Percentiles rank a stretch among this genome's conserved stretches.
phyloP scores from a whole-genome alignment of 2,329 filamentous ascomycete species.

The Taxawa tesnikishii region DNA sequence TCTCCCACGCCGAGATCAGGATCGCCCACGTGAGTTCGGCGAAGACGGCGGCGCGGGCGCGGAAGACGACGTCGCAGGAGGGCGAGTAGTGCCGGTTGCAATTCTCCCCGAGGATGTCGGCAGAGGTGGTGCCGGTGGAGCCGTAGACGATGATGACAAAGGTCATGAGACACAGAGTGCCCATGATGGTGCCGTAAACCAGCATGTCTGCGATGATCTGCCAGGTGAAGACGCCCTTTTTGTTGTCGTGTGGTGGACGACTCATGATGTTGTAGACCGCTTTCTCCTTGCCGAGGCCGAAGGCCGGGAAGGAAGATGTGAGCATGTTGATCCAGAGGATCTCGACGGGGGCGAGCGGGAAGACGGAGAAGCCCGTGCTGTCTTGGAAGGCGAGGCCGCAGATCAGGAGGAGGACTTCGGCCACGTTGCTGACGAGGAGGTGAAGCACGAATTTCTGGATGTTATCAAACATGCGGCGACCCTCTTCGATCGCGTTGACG shows the following conservation, averaged over 20 bases:
- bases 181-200: slow-evolving; percentile 69
- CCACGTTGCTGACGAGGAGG: slow-evolving; percentile 68
- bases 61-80: slow-evolving; percentile 52
- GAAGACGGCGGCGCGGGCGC: slow-evolving; percentile 61
- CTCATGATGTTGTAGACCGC: slow-evolving; percentile 67
- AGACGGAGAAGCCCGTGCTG: slow-evolving; percentile 55
- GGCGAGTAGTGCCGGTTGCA: slow-evolving; percentile 49
- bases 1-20: slow-evolving; percentile 68
- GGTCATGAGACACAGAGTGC: slow-evolving; percentile 47
- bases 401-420: slow-evolving; percentile 66
- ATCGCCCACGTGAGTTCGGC: slow-evolving; percentile 66
- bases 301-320: slow-evolving; percentile 76
- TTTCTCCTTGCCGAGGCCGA: slow-evolving; percentile 71
- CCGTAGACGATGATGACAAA: slow-evolving; percentile 55
- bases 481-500: slow-evolving; percentile 68
- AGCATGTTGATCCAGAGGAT: slow-evolving; percentile 95
- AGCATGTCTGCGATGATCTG: slow-evolving; percentile 71
- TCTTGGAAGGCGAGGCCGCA: slow-evolving; percentile 74
- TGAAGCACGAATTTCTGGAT: slow-evolving; percentile 79
- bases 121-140: slow-evolving; percentile 42
- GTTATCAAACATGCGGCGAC: slow-evolving; percentile 73
- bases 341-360: slow-evolving; percentile 70
- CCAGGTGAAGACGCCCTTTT: slow-evolving; percentile 59
- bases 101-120: slow-evolving; percentile 34
- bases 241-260: slow-evolving; percentile 62